phyloP scores from a whole-genome alignment of 305 asterid species.

The Fraxinus baroniana region DNA sequence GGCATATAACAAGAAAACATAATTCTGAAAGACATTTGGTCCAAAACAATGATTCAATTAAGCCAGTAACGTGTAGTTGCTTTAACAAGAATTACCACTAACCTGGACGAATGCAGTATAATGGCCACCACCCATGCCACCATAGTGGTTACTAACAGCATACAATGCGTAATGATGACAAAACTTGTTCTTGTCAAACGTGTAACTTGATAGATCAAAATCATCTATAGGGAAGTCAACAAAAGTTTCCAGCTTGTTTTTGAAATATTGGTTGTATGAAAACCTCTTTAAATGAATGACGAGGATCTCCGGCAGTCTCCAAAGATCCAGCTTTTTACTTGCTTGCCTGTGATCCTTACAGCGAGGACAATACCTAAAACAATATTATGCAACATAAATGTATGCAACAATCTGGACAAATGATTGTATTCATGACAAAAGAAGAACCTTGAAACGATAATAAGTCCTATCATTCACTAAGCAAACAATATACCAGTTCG shows the following conservation, averaged over 20 bases:
- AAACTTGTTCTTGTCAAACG: conserved; percentile 34
- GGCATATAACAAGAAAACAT: not conserved
- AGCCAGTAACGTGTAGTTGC: conserved; percentile 4
- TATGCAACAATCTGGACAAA: not conserved
- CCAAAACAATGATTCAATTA: conserved; percentile 9
- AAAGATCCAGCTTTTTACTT: conserved; percentile 71
- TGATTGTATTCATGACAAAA: not conserved
- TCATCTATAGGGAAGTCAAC: conserved; percentile 72
- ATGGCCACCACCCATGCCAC: conserved; percentile 73
- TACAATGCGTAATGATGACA: conserved; percentile 50
- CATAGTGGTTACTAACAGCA: conserved; percentile 78
- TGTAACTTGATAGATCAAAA: conserved; percentile 62
- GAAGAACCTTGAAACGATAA: not conserved
- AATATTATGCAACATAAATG: conserved; percentile 2
- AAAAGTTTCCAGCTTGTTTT: conserved; percentile 64
- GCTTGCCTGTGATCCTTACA: conserved; percentile 77
- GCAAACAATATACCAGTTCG: not conserved
- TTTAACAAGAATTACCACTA: conserved; percentile 32
- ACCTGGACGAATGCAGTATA: conserved; percentile 76
- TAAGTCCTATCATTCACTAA: not conserved
- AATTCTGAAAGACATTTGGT: conserved; percentile 10
- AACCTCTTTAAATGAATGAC: conserved; percentile 81
- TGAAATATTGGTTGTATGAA: conserved; percentile 47
- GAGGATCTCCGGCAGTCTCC: conserved; percentile 82
- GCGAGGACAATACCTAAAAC: conserved; percentile 65